These are phyloP conservation scores for Cyberlindnera suaveolens DNA, from an alignment of 805 yeast species.

Conservation along the genomic window DNA sequence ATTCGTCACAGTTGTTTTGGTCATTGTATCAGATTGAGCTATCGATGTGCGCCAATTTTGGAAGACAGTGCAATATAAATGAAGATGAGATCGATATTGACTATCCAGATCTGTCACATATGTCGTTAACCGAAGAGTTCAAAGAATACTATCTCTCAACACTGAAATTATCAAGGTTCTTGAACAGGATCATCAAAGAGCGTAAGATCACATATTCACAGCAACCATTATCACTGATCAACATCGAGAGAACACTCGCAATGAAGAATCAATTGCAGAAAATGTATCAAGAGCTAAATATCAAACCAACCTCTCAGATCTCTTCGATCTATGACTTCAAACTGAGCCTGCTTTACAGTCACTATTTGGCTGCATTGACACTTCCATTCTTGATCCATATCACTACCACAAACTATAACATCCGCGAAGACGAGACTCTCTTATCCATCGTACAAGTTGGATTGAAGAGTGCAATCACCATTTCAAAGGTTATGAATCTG, in stretches of 20 bases:
- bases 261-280: conserved; percentile 30
- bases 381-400: conserved; percentile 38
- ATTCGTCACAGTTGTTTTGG: conserved; percentile 35
- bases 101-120: conserved; percentile 25
- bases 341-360: conserved; percentile 35
- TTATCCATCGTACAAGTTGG: conserved; percentile 34
- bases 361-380: conserved; percentile 35
- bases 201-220: conserved; percentile 28
- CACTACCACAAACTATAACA: conserved; percentile 28
- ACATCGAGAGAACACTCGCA: conserved; percentile 34
- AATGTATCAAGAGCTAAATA: conserved; percentile 31
- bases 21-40: conserved; percentile 37
- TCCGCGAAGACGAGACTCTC: conserved; percentile 37
- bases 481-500: conserved; percentile 32
- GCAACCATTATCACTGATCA: conserved; percentile 34
- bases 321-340: conserved; percentile 35
- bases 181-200: conserved; percentile 35
- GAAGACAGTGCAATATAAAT: conserved; percentile 38
- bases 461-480: conserved; percentile 32
- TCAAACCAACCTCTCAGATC: conserved; percentile 17
- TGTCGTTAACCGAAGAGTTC: conserved; percentile 21
- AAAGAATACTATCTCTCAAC: conserved; percentile 28
- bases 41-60: conserved; percentile 37
- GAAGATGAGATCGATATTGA: conserved; percentile 40
- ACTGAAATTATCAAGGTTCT: conserved; percentile 30